Percentiles rank a stretch among this genome's conserved stretches.
These are phyloP conservation scores for Pilaira anomala DNA, from an alignment of 192 early-diverging fungal species.

Conservation along the genomic window DNA sequence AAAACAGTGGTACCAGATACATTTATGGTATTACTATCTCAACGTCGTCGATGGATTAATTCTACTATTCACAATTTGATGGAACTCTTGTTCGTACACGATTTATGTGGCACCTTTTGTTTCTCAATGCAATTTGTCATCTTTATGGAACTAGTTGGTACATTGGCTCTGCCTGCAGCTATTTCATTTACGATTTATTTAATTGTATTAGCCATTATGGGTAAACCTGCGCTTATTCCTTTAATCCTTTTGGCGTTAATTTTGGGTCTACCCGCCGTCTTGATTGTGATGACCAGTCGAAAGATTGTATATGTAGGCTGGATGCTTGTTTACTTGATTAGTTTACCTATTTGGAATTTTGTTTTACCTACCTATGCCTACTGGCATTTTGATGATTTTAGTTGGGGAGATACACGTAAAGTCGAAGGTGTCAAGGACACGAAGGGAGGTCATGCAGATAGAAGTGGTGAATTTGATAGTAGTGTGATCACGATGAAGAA, in stretches of 20 bases:
- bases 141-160: conserved; percentile 91
- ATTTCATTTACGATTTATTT: conserved; percentile 84
- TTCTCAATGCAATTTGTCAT: conserved; percentile 96
- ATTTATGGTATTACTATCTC: conserved; percentile 68
- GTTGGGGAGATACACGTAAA: conserved; percentile 79
- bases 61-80: conserved; percentile 84
- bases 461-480: conserved; percentile 73
- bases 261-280: conserved; percentile 84
- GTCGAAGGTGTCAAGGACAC: conserved; percentile 46
- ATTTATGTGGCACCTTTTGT: conserved; percentile 88
- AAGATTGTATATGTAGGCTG: conserved; percentile 84
- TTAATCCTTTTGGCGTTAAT: conserved; percentile 74
- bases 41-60: conserved; percentile 90
- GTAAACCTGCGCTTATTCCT: conserved; percentile 50
- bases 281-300: conserved; percentile 86
- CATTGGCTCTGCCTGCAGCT: conserved; percentile 87
- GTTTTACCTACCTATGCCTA: conserved; percentile 74
- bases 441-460: conserved; percentile 59
- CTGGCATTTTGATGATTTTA: conserved; percentile 90
- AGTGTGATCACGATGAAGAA: conserved; percentile 71
- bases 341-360: conserved; percentile 80
- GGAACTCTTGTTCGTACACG: conserved; percentile 76
- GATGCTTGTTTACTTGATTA: conserved; percentile 47
- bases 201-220: conserved; percentile 75
- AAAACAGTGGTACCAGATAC: conserved; percentile 69